These are phyloP conservation scores for Dothistroma septosporum DNA, from an alignment of 2,329 filamentous ascomycete genomes.

Conservation along the genomic window DNA sequence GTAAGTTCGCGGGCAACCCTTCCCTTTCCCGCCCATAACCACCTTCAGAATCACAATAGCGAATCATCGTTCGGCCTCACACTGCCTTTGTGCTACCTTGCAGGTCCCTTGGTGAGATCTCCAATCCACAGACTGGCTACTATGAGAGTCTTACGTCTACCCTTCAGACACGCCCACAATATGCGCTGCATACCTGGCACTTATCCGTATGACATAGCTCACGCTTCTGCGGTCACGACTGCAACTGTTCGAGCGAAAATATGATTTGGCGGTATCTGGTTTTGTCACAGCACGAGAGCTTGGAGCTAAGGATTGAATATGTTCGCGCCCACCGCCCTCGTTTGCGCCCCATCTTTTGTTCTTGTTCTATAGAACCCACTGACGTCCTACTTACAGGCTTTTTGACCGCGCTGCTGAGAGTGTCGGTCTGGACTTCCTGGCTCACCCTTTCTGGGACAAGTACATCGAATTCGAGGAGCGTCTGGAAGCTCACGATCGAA, in stretches of 20 bases:
- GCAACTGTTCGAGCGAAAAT: conserved; percentile 12
- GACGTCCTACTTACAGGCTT: conserved; percentile 56
- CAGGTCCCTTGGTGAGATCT: conserved; percentile 29
- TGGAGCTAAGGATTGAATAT: conserved; percentile 20
- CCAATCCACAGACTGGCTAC: conserved; percentile 24
- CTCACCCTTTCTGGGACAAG: conserved; percentile 98
- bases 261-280: conserved; percentile 13
- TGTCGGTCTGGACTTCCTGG: conserved; percentile 88
- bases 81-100: conserved; percentile 14
- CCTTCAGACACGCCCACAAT: conserved; percentile 24
- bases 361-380: conserved; percentile 31
- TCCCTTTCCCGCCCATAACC: conserved; percentile 44
- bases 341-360: conserved; percentile 26
- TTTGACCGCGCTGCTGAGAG: conserved; percentile 84
- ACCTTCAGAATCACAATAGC: conserved; percentile 11
- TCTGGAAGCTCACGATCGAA: conserved; percentile 74
- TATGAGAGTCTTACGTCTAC: conserved; percentile 31
- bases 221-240: conserved; percentile 14
- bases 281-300: conserved; percentile 12
- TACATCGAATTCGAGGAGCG: conserved; percentile 97
- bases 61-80: conserved; percentile 14
- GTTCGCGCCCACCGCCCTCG: conserved; percentile 34
- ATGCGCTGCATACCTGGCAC: neutral
- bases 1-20: conserved; percentile 77
- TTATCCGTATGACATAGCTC: conserved; percentile 2